A percentile compares a stretch with the other conserved stretches of the same genome.
These are phyloP conservation scores for Ophiostoma piceae DNA, from an alignment of 2,329 filamentous ascomycete species.

Conservation along the genomic window DNA sequence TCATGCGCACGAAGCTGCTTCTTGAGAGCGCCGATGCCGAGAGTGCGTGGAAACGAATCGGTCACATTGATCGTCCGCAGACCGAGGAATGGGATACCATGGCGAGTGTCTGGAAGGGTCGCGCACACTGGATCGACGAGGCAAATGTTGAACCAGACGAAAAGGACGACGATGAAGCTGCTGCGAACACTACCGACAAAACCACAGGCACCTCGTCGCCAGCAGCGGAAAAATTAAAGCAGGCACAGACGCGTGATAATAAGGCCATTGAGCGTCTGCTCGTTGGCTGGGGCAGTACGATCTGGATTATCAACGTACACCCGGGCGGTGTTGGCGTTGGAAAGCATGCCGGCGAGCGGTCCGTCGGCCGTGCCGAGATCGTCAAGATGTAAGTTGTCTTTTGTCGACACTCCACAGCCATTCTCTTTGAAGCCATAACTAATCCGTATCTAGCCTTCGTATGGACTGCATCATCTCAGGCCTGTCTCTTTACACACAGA, in stretches of 20 bases:
- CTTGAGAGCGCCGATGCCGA: constrained; percentile 72
- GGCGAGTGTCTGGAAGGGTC: constrained; percentile 90
- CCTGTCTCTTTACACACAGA: constrained; percentile 92
- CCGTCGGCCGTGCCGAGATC: constrained; percentile 78
- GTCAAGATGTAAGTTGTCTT: constrained; percentile 66
- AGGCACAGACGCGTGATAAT: constrained; percentile 45
- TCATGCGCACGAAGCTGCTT: constrained; percentile 86
- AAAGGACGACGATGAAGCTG: constrained; percentile 35
- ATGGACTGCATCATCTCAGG: constrained; percentile 98
- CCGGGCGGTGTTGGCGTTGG: constrained; percentile 63
- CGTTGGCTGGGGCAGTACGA: constrained; percentile 91
- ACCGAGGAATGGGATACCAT: constrained; percentile 90
- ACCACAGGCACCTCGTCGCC: constrained; percentile 33
- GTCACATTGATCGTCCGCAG: constrained; percentile 83
- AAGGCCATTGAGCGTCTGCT: constrained; percentile 69
- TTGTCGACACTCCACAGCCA: not conserved
- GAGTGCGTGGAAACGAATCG: constrained; percentile 88
- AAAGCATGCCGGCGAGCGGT: constrained; percentile 63
- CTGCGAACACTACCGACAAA: constrained; percentile 16
- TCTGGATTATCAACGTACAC: constrained; percentile 92
- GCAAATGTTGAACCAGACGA: constrained; percentile 70
- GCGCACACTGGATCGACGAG: constrained; percentile 90
- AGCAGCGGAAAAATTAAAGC: constrained; percentile 44
- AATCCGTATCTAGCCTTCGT: constrained; percentile 56
- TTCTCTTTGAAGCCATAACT: not conserved